Base-by-base conservation (phyloP, 2,329 filamentous ascomycete genomes). In the Colletotrichum endophyticum region DNA sequence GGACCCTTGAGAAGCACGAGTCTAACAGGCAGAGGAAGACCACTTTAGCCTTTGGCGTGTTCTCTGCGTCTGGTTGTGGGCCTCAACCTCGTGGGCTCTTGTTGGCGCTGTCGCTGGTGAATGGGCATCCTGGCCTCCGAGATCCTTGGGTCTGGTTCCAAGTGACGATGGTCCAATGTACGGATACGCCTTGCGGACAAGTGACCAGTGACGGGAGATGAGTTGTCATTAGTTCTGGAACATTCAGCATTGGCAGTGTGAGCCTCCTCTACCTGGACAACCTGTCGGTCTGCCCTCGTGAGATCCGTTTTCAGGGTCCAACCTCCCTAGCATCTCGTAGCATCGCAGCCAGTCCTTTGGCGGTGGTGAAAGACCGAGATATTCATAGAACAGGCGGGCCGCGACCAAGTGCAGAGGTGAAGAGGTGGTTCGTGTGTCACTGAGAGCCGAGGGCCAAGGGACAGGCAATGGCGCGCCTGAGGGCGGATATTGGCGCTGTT, bases 381-480 rank as follows among this genome's bases (percentile, higher is more conserved):
- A 76, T 76, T 66, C 69, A 77, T 77, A 76, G 73, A 77, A 64
- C 67, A 72, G 63, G 69, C 49, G 30, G 56, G 53, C 69, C 22
- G 30, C 19, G 66, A 36, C 39, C 28, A 19, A 39, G 5, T 34
- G 32, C 32, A 34, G 34, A 36, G 7, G 39, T 19, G 16, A 39
- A 39, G 22, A 34, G 39, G 44, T 73, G 34, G 27, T 39, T 63
- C 13, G 19, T 39, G 49, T 69, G 32, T 49, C 64, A 66, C 53
- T 56, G 36, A 66, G 30, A 28, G 62, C 53, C 34, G 59, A 59
- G 36, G 49, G 32, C 36, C 44, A 61, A 49, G 59, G 39, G 25
- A 30, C 22, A 34, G 64, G 34, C 36, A 32, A n/a, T 73, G 71
- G 71, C 66, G 13, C 57, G 44, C 66, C n/a, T 36, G 66, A 39